Evolutionary conservation across 2,329 filamentous ascomycete species (phyloP).

Genomic region (Sclerotinia trifoliorum): DNA sequence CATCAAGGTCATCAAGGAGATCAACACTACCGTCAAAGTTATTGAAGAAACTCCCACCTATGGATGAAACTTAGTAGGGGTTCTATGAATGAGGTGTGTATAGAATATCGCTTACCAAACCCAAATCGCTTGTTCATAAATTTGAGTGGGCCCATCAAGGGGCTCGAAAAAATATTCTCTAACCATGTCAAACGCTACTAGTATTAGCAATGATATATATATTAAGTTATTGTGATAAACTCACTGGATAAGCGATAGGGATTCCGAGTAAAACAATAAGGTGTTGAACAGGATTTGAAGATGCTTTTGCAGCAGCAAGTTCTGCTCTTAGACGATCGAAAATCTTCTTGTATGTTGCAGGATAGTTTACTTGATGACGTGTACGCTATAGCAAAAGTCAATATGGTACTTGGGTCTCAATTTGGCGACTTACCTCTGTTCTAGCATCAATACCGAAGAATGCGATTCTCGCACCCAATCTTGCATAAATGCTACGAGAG

Average conservation of each 20-base stretch:
- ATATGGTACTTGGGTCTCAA: not conserved
- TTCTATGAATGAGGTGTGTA: not conserved
- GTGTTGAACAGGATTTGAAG: constrained; percentile 79
- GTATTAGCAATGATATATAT: constrained; percentile 15
- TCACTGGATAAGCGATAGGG: constrained; percentile 76
- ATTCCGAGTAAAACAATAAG: constrained; percentile 85
- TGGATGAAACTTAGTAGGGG: not conserved
- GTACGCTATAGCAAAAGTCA: constrained; percentile 55
- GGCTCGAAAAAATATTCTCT: constrained; percentile 85
- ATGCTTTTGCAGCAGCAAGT: constrained; percentile 63
- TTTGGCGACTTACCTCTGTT: constrained; percentile 57
- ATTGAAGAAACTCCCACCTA: constrained; percentile 82
- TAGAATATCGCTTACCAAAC: constrained; percentile 48
- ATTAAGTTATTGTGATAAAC: constrained; percentile 39
- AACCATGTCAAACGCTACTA: constrained; percentile 83
- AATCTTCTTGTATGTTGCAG: constrained; percentile 81
- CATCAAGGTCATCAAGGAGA: constrained; percentile 87
- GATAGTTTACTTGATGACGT: constrained; percentile 90
- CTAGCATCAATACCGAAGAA: constrained; percentile 89
- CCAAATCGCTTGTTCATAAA: constrained; percentile 90
- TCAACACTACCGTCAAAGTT: constrained; percentile 92
- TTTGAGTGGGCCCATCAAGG: constrained; percentile 83
- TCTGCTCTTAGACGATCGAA: constrained; percentile 75
- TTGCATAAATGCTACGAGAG: constrained; percentile 83
- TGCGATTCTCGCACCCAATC: constrained; percentile 76